These are phyloP conservation scores for Austroboletus olivaceoglutinosus DNA, from an alignment of 1,284 basidiomycete species.

Conservation along the genomic window DNA sequence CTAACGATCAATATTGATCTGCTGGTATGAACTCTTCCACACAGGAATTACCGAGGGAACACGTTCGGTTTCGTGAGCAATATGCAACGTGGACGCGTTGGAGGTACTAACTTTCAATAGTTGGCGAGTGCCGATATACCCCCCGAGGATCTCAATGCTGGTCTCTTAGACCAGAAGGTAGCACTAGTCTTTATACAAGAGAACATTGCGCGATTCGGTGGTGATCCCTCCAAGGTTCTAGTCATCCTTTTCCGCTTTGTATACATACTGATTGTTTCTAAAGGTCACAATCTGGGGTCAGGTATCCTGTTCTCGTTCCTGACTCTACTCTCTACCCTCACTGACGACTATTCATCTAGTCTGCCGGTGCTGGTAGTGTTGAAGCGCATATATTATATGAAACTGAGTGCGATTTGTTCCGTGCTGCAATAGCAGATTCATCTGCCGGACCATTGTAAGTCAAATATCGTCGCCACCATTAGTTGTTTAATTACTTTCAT, in stretches of 20 bases:
- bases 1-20: too few species aligned
- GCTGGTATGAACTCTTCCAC: neutral
- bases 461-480: neutral
- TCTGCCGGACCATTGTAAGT: conserved; percentile 23
- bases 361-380: conserved; percentile 20
- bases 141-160: conserved; percentile 52
- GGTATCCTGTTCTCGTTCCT: conserved; percentile 4
- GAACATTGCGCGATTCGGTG: conserved; percentile 63
- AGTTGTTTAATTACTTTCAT: neutral
- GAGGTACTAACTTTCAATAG: conserved; percentile 28
- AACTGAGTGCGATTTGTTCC: conserved; percentile 11
- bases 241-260: neutral
- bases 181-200: conserved; percentile 59
- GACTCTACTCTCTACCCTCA: neutral
- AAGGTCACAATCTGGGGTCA: conserved; percentile 25
- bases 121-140: conserved; percentile 49
- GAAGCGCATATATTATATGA: conserved; percentile 19
- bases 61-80: conserved; percentile 21
- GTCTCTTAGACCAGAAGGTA: conserved; percentile 54
- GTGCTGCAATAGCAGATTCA: conserved; percentile 22
- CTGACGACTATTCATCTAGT: conserved; percentile 3
- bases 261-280: neutral
- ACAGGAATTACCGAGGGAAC: conserved; percentile 18
- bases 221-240: conserved; percentile 54
- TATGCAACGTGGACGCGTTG: neutral